Percentiles rank a stretch among this genome's conserved stretches.
Conservation (phyloP, 1,139 yeast species). For the Pneumocystis murina region DNA sequence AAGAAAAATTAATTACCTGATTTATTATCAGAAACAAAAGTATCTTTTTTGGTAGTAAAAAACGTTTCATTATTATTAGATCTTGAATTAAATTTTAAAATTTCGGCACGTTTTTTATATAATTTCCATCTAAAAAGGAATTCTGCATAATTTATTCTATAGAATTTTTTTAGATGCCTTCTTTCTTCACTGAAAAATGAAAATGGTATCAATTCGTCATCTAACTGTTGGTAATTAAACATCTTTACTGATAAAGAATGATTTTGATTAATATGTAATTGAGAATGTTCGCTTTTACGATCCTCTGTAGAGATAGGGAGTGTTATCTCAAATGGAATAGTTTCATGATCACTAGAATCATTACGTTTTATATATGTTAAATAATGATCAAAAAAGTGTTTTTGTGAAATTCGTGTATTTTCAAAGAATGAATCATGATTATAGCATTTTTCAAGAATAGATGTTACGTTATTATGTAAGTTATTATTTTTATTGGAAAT, state of each 20-base stretch:
- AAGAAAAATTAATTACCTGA: background rate
- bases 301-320: background rate
- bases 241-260: slow-evolving; percentile 31
- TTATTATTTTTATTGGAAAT: background rate
- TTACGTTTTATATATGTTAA: background rate
- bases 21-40: background rate
- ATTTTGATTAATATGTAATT: background rate
- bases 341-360: background rate
- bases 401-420: background rate
- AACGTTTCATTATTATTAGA: background rate
- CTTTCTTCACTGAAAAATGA: slow-evolving; percentile 37
- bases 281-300: background rate
- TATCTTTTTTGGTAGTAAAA: background rate
- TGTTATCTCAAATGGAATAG: background rate
- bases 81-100: slow-evolving; percentile 49
- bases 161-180: slow-evolving; percentile 32
- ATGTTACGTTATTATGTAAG: background rate
- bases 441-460: background rate
- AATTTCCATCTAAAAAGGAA: slow-evolving; percentile 72
- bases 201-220: slow-evolving; percentile 26
- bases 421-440: background rate
- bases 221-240: slow-evolving; percentile 41
- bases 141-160: slow-evolving; percentile 66
- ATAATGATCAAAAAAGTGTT: background rate
- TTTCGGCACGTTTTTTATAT: slow-evolving; percentile 59